Evolutionary conservation across 257 asterid species (phyloP).

Genomic region (Primulina huaijiensis): DNA sequence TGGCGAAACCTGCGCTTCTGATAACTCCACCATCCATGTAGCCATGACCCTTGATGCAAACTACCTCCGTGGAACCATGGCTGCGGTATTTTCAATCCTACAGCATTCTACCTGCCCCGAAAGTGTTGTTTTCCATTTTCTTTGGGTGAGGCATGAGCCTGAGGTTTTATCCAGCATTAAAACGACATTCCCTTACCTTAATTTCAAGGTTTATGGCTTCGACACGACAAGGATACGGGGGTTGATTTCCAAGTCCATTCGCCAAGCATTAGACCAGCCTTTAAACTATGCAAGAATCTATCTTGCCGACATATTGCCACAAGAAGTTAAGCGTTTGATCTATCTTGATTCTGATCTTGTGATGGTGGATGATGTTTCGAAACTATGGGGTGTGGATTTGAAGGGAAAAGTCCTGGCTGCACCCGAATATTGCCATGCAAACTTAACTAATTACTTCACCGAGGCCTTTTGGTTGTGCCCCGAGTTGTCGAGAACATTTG

Average conservation of each 20-base stretch:
- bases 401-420: constrained; percentile 56
- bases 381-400: constrained; percentile 54
- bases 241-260: constrained; percentile 59
- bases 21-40: constrained; percentile 38
- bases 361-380: constrained; percentile 52
- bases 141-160: constrained; percentile 36
- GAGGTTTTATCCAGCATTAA: constrained; percentile 44
- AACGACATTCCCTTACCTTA: constrained; percentile 59
- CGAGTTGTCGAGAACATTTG: constrained; percentile 27
- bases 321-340: constrained; percentile 42
- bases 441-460: constrained; percentile 56
- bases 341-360: constrained; percentile 71
- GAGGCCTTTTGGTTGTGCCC: constrained; percentile 47
- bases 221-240: constrained; percentile 38
- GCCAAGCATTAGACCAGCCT: constrained; percentile 72
- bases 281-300: constrained; percentile 60
- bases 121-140: constrained; percentile 52
- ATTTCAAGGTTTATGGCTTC: constrained; percentile 48
- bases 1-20: constrained; percentile 34
- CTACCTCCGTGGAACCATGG: constrained; percentile 70
- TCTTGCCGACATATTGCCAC: constrained; percentile 45
- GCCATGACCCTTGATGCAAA: constrained; percentile 75
- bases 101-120: constrained; percentile 69
- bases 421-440: constrained; percentile 71
- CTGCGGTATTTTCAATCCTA: constrained; percentile 61